Percentiles rank a stretch among this genome's conserved stretches.
These are phyloP conservation scores for Phytophthora pisi DNA, from an alignment of 352 stramenopile species.

Conservation along the genomic window DNA sequence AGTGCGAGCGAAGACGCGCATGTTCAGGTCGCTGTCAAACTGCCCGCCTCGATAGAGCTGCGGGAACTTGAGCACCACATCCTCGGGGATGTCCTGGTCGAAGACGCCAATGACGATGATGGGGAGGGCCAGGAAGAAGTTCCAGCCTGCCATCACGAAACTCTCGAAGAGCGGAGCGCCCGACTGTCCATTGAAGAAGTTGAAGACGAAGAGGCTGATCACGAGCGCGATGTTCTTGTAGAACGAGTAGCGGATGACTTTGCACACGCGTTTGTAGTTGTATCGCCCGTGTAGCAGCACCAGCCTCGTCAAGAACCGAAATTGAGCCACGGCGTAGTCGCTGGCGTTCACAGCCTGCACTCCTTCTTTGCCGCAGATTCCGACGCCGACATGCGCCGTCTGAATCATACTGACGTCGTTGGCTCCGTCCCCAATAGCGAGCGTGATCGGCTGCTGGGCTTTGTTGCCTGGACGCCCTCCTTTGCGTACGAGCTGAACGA, in stretches of 20 bases:
- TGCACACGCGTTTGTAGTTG: constrained; percentile 96
- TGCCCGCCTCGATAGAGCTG: constrained; percentile 61
- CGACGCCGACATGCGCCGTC: constrained; percentile 96
- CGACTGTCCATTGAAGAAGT: constrained; percentile 93
- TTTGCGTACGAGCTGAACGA: constrained; percentile 72
- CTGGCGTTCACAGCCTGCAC: constrained; percentile 96
- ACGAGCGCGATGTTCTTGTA: constrained; percentile 99
- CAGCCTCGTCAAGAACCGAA: constrained; percentile 93
- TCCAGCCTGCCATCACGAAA: constrained; percentile 79
- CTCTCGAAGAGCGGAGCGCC: constrained; percentile 81
- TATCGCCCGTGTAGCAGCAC: constrained; percentile 96
- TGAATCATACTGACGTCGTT: constrained; percentile 99
- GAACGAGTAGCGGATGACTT: constrained; percentile 97
- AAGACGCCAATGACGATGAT: constrained; percentile 86
- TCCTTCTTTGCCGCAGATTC: constrained; percentile 97
- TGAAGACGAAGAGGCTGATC: constrained; percentile 92
- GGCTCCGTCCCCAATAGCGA: constrained; percentile 97
- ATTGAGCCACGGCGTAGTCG: constrained; percentile 95
- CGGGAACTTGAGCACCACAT: constrained; percentile 52
- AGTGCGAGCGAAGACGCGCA: constrained; percentile 54
- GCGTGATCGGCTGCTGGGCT: constrained; percentile 71
- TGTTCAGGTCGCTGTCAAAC: constrained; percentile 65
- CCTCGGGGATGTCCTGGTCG: constrained; percentile 68
- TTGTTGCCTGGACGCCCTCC: constrained; percentile 20
- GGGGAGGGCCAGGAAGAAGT: constrained; percentile 91